Evolutionary conservation across 1,284 basidiomycete genomes (phyloP).

Genomic region (Cutaneotrichosporon cyanovorans): DNA sequence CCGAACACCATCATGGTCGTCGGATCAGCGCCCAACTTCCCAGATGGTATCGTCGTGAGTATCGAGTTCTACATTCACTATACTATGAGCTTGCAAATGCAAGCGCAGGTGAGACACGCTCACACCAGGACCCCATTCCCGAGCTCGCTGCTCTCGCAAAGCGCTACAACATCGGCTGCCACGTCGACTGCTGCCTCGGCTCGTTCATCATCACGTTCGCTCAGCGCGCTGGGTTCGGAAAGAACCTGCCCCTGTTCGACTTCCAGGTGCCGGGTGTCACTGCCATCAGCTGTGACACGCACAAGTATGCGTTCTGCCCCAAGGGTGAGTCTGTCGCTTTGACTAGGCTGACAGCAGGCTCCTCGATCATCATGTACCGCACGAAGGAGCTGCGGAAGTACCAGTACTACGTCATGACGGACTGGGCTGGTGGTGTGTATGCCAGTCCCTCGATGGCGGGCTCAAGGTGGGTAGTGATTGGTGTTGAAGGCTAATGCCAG

Average conservation of each 20-base stretch:
- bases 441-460: slow-evolving; percentile 65
- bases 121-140: slow-evolving; percentile 64
- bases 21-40: slow-evolving; percentile 85
- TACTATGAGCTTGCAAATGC: no score
- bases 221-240: slow-evolving; percentile 50
- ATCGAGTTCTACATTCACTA: no score
- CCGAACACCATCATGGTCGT: slow-evolving; percentile 59
- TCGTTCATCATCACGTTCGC: slow-evolving; percentile 89
- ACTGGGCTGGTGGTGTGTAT: slow-evolving; percentile 59
- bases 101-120: background rate
- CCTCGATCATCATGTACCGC: slow-evolving; percentile 91
- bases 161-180: slow-evolving; percentile 70
- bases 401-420: slow-evolving; percentile 76
- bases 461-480: slow-evolving; percentile 43
- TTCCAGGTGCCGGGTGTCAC: slow-evolving; percentile 86
- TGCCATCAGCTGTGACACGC: slow-evolving; percentile 80
- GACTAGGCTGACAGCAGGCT: slow-evolving; percentile 50
- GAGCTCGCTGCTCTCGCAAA: slow-evolving; percentile 69
- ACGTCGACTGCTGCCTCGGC: slow-evolving; percentile 90
- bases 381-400: slow-evolving; percentile 61
- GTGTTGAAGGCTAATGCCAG: slow-evolving; percentile 39
- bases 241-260: slow-evolving; percentile 56
- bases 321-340: slow-evolving; percentile 53
- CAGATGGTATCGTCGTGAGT: slow-evolving; percentile 65
- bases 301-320: slow-evolving; percentile 46